Percentiles rank a stretch among this genome's conserved stretches.
Conservation (phyloP, 1,139 yeast species). For the Meyerozyma guilliermondii region DNA sequence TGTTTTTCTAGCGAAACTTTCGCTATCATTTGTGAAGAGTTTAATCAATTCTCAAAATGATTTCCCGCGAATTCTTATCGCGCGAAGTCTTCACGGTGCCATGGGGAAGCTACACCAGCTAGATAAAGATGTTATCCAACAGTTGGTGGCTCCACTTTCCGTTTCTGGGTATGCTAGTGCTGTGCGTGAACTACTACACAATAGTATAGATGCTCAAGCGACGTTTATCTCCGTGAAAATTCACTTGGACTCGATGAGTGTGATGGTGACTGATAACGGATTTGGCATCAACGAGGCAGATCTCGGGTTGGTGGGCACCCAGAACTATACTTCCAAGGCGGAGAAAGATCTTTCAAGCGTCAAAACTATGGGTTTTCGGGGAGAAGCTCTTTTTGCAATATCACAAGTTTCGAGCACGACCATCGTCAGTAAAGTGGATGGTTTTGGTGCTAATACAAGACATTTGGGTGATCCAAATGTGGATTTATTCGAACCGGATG, state of each 20-base stretch:
- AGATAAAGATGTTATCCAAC: background rate
- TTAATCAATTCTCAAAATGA: background rate
- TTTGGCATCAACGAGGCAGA: slow-evolving; percentile 61
- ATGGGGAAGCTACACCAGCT: background rate
- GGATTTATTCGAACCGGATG: background rate
- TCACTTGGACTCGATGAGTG: slow-evolving; percentile 54
- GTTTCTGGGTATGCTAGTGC: slow-evolving; percentile 26
- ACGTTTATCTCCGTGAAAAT: slow-evolving; percentile 55
- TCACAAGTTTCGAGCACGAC: background rate
- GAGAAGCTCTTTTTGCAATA: slow-evolving; percentile 54
- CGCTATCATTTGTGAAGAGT: background rate
- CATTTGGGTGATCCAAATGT: background rate
- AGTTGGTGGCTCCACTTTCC: background rate
- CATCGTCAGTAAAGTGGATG: background rate
- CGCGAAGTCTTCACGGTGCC: background rate
- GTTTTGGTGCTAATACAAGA: background rate
- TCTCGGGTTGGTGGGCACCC: slow-evolving; percentile 53
- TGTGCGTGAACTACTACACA: slow-evolving; percentile 71
- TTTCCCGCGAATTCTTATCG: background rate
- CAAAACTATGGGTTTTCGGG: slow-evolving; percentile 66
- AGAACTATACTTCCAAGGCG: slow-evolving; percentile 73
- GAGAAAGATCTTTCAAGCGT: slow-evolving; percentile 42
- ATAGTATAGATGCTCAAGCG: slow-evolving; percentile 73
- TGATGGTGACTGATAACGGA: slow-evolving; percentile 75
- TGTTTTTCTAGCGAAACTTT: background rate